Evolutionary conservation across 2,329 filamentous ascomycete genomes (phyloP), one percentile per base, ranked within the genome.

Genomic region (Nakataea oryzae): DNA sequence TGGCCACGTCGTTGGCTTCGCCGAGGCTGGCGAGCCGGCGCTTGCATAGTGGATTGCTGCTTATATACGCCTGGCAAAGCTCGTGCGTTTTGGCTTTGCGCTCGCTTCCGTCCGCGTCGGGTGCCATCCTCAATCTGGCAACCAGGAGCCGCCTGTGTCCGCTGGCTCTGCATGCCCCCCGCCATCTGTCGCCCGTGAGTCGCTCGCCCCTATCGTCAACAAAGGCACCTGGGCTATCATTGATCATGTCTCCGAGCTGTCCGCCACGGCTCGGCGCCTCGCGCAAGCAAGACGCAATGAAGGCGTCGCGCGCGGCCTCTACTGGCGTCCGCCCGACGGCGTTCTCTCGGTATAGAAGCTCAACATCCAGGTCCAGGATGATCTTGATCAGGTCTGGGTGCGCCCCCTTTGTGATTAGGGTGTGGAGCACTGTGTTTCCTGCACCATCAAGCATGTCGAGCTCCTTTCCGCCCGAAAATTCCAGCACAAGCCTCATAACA

Each of bases 281-380:
- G 34, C 63, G 59, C n/a, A 79, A 72, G 56, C 73, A 72, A 9
- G 70, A 67, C 9, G 74, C 72, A 2, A 82, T 74, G 64, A 80
- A 79, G 1, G 73, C 71, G 61, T 89, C 86, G 60, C 83, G 76
- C 0, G 86, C 84, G 59, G 90, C 74, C 67, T 95, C 90, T 30
- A 81, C 78, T 0, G 90, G 87, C 0, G 90, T 95, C 21, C 83
- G 81, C 1, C 91, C 91, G 0, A 89, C 89, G 0, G 89, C 84
- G 66, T 93, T 93, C 71, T 95, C 91, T 27, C 86, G 82, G 66
- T 83, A 80, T 0, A 91, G 74, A 1, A 92, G 76, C 29, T 79
- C 77, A 0, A 87, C 83, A 24, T 82, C 78, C 66, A 76, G 76
- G 12, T 81, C 74, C 13, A 92, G 73, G 3, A 89, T 68, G 3